Evolutionary conservation across 1,284 basidiomycete genomes (phyloP), one percentile per base, ranked within the genome.

Genomic region (Nidula niveotomentosa): DNA sequence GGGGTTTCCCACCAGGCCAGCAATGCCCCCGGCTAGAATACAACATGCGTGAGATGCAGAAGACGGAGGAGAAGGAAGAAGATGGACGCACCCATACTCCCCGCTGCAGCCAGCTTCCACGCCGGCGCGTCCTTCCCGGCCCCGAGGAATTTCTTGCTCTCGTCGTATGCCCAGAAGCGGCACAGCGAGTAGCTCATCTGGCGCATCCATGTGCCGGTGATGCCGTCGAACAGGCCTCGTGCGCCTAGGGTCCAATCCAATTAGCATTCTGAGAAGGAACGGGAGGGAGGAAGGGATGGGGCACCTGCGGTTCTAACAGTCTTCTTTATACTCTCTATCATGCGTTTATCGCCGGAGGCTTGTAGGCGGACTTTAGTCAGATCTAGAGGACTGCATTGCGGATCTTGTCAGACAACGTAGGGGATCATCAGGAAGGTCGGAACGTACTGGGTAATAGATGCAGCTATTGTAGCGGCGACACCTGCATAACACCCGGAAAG

Each of bases 101-200:
- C 93, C 44, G 93, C 92, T 3, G 81, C 56, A 1, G 88, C 91
- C 54, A 96, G 79, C 72, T 94, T 87, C 87, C 87, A 94, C 3
- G 90, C 83, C 0, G 90, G 88, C 3, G 85, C 76, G 68, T 85
- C 77, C 61, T 83, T 79, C 45, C 81, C 83, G 6, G 86, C 87
- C 34, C 90, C 90, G 1, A 95, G 63, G 4, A 86, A 62, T 74
- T 88, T 91, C 79, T 96, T 96, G 68, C 90, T 88, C 73, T 91
- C 89, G 63, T 96, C 94, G 72, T 96, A 96, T 18, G 92, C 91
- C 81, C 93, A 95, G 77, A 96, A 96, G 12, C 94, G 84, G 67
- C 92, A 94, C 68, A 96, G 78, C 47, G 91, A 94, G 74, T 96
- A 96, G 30, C 88, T 93, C 93, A 96, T 93, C 73, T 96, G 94